Conservation (phyloP, 2,329 filamentous ascomycete species). For the Ceratocystis huliohia region DNA sequence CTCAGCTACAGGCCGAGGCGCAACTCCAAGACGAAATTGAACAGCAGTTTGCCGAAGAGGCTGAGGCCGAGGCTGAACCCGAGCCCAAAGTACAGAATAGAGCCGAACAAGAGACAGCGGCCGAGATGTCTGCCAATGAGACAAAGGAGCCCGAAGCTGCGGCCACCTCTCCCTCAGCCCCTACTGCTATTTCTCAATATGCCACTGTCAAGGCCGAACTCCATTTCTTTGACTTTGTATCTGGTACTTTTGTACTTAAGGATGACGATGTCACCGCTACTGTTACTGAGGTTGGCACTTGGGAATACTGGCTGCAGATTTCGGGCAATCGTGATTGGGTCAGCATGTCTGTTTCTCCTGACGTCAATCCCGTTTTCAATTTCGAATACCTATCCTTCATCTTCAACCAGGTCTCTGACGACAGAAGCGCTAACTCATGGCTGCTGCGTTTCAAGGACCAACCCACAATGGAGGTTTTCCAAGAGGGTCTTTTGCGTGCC, state of each 20-base stretch:
- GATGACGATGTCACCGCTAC: constrained; percentile 62
- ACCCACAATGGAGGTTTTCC: constrained; percentile 67
- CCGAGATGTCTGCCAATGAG: background rate
- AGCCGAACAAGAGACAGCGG: background rate
- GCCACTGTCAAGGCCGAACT: constrained; percentile 68
- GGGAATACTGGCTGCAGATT: constrained; percentile 94
- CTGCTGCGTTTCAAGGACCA: constrained; percentile 83
- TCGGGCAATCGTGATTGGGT: constrained; percentile 70
- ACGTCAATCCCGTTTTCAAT: constrained; percentile 97
- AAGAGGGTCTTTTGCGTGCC: constrained; percentile 87
- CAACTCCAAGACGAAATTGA: constrained; percentile 16
- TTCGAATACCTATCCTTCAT: constrained; percentile 99
- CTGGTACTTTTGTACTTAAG: constrained; percentile 71
- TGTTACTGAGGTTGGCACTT: constrained; percentile 75
- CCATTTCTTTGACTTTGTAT: constrained; percentile 83
- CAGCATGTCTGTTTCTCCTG: constrained; percentile 69
- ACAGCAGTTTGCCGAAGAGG: constrained; percentile 40
- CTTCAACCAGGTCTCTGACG: constrained; percentile 87
- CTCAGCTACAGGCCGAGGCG: constrained; percentile 18
- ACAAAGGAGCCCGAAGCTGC: constrained; percentile 7
- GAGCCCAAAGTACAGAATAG: background rate
- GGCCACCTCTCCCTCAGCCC: background rate
- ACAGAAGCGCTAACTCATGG: constrained; percentile 91
- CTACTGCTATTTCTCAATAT: constrained; percentile 52
- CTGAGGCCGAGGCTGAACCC: background rate